Conservation (phyloP, 2,329 filamentous ascomycete species). For the Westerdykella sp. region DNA sequence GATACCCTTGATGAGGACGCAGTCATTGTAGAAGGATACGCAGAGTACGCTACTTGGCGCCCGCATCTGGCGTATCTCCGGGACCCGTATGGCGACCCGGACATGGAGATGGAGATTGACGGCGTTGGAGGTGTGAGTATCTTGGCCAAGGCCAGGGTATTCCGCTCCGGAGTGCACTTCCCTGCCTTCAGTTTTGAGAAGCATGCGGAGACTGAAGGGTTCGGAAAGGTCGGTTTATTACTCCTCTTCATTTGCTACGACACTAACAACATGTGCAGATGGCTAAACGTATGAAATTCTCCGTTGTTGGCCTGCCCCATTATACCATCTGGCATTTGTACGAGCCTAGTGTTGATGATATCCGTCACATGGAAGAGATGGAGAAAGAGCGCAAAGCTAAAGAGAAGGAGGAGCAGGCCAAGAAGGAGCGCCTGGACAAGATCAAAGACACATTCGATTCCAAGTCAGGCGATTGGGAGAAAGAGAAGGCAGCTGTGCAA, state of each 20-base stretch:
- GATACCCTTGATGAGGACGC: slow-evolving; percentile 96
- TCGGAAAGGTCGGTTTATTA: slow-evolving; percentile 71
- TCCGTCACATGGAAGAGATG: slow-evolving; percentile 99
- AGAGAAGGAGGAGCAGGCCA: slow-evolving; percentile 72
- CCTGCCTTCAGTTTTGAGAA: slow-evolving; percentile 98
- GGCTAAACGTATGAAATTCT: slow-evolving; percentile 93
- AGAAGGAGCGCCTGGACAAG: slow-evolving; percentile 66
- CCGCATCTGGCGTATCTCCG: slow-evolving; percentile 94
- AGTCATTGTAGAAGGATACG: slow-evolving; percentile 97
- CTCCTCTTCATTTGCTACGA: neutral
- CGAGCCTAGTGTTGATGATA: slow-evolving; percentile 96
- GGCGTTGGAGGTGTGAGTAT: slow-evolving; percentile 97
- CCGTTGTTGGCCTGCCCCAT: slow-evolving; percentile 89
- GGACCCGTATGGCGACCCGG: slow-evolving; percentile 93
- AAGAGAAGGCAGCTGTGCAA: slow-evolving; percentile 76
- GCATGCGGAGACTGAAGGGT: slow-evolving; percentile 96
- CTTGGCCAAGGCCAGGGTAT: slow-evolving; percentile 89
- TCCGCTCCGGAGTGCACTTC: slow-evolving; percentile 92
- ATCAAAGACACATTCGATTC: slow-evolving; percentile 77
- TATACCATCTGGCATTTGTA: slow-evolving; percentile 99
- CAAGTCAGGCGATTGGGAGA: slow-evolving; percentile 74
- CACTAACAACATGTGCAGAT: slow-evolving; percentile 56
- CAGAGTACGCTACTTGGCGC: slow-evolving; percentile 97
- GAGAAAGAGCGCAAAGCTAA: slow-evolving; percentile 74
- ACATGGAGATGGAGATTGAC: slow-evolving; percentile 99